Base-by-base conservation (phyloP, 345 rosid genomes). In the Aquilaria malaccensis region DNA sequence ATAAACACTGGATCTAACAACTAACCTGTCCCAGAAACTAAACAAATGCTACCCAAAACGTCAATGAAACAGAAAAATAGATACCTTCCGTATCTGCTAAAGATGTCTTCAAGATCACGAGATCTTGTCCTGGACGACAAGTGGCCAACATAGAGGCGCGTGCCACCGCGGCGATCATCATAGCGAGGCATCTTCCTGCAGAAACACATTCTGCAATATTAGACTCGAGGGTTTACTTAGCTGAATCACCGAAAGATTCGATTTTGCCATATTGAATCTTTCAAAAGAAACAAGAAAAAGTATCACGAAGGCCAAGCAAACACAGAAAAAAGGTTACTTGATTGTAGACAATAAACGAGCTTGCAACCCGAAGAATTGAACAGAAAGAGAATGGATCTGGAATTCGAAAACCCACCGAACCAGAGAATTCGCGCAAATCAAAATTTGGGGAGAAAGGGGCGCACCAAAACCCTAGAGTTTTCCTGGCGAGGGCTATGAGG, bases 11-110 rank as follows among this genome's bases (percentile, higher is more conserved):
- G 30, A 10, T 9, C 9, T 11, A 37, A 61, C 1, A 49, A 3
- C 58, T n/a, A 33, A n/a, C 10, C 13, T 49, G 4, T 9, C 45
- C 30, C 53, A 15, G 47, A 30, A n/a, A 9, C 13, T 37, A 51
- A 13, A 12, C 2, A 52, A 22, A 37, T 37, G 43, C 43, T 37
- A 11, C 15, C 52, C 69, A 46, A 46, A 55, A 30, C 9, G 13
- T 13, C 13, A 10, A 2, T 30, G 9, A 2, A 13, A 9, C 37
- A 61, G 33, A 32, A 9, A 43, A 7, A 1, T 22, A 0, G 33
- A 66, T 75, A 87, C 91, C 95, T 85, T 62, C 95, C 95, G 67
- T 85, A 87, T 85, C 85, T 80, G 78, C 84, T 71, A 56, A 87
- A 87, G 10, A 85, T 56, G 57, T 87, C 82, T 69, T 87, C 95